These are phyloP conservation scores for Aegilops sharonensis DNA, from an alignment of 176 grass and related monocot genomes.

Conservation along the genomic window DNA sequence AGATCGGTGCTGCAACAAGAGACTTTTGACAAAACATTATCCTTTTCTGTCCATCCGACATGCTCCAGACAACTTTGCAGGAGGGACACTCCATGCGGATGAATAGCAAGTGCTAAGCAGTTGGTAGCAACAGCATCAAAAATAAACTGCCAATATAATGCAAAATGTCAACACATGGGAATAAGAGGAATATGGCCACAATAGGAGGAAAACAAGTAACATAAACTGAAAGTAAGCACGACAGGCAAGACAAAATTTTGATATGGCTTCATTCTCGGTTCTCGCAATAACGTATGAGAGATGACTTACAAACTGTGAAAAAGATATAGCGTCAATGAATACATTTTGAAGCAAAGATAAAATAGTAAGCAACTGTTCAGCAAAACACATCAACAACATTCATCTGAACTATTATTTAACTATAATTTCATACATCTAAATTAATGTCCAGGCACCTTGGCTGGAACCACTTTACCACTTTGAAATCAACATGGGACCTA, in stretches of 20 bases:
- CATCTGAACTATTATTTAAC: background rate
- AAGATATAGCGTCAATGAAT: background rate
- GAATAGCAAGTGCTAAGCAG: constrained; percentile 29
- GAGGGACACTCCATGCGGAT: constrained; percentile 31
- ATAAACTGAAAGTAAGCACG: background rate
- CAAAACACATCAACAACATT: background rate
- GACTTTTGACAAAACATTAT: constrained; percentile 9
- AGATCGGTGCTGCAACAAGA: constrained; percentile 8
- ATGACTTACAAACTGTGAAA: background rate
- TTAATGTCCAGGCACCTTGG: background rate
- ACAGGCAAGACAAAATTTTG: background rate
- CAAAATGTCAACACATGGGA: background rate
- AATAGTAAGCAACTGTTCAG: no score
- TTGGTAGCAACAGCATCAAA: constrained; percentile 30
- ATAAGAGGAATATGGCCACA: background rate
- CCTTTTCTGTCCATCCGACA: background rate
- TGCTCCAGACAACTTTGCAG: constrained; percentile 39
- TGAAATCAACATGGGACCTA: background rate
- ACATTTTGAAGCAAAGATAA: background rate
- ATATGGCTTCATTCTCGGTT: background rate
- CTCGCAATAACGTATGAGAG: background rate
- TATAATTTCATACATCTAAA: background rate
- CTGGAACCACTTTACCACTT: background rate
- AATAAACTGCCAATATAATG: constrained; percentile 39
- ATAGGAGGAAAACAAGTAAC: background rate